Evolutionary conservation across 768 basidiomycete genomes (phyloP), one percentile per base, ranked within the genome.

Genomic region (Termitomyces sp.): DNA sequence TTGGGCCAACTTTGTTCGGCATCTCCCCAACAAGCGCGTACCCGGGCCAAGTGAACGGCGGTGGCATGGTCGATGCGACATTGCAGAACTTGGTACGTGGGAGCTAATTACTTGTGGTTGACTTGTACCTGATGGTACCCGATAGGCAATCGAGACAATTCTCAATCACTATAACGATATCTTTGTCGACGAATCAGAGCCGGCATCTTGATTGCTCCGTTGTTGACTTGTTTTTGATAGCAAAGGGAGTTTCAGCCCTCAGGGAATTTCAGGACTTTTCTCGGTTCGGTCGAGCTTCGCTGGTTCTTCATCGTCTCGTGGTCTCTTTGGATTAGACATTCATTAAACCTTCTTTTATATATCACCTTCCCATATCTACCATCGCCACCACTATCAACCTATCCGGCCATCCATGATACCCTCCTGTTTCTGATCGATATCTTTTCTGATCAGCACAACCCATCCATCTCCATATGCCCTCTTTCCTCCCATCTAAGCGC

Each of bases 1-100:
- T 99, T 72, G 97, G 97, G 4, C 97, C 95, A n/a, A 98, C 96
- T 5, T 75, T 99, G 21, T 90, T 98, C 65, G 88, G 94, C n/a
- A 40, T 58, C 16, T 42, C 51, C 10, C 57, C 57, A 9, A 31
- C 82, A 83, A 55, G 76, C 82, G 41, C 81, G 85, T 23, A 80
- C 78, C 56, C 81, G 77, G 11, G 51, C 19, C 77, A 81, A 56
- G 67, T 66, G 49, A 77, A 78, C 25, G 35, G 49, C 29, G 77
- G 77, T 50, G 80, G 80, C 53, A 89, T 90, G 78, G 84, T 81
- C 7, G 90, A 90, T 66, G 77, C 89, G 23, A 75, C 83, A 32
- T 78, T 77, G 63, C 90, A 92, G 73, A 92, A 90, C 71, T 80
- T 81, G 78, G 90, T 86, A 60, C 62, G 71, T 60, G 17, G 32